Conservation (phyloP, 148 eudicot species). For the Amaranthus cruentus region DNA sequence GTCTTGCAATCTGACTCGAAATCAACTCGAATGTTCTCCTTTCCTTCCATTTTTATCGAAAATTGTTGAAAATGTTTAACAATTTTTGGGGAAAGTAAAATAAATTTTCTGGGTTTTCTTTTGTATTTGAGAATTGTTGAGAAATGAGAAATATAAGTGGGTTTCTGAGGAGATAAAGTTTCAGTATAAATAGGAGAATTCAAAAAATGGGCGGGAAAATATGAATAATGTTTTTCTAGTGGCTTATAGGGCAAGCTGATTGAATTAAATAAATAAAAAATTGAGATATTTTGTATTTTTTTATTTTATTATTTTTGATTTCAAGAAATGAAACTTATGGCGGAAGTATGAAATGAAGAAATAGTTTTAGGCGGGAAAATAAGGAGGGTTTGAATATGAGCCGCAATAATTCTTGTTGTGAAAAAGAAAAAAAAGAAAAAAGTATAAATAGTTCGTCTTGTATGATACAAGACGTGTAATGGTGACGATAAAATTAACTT, state of each 20-base stretch:
- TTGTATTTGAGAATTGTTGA: too few species aligned
- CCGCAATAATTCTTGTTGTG: neutral
- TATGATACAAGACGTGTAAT: too few species aligned
- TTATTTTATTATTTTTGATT: neutral
- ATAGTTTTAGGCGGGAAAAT: conserved; percentile 23
- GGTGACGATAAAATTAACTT: too few species aligned
- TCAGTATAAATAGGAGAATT: conserved; percentile 8
- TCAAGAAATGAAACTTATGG: conserved; percentile 8
- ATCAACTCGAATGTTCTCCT: conserved; percentile 7
- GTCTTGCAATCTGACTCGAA: conserved; percentile 40
- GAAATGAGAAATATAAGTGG: too few species aligned
- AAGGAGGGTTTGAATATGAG: neutral
- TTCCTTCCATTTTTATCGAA: conserved; percentile 12
- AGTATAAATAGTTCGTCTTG: too few species aligned
- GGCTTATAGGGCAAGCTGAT: conserved; percentile 19
- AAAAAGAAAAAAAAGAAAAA: neutral
- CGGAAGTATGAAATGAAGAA: conserved; percentile 7
- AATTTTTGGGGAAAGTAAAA: too few species aligned
- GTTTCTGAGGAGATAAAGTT: neutral
- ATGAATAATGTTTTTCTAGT: neutral
- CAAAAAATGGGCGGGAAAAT: neutral
- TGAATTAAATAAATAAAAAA: neutral
- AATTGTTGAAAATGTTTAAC: neutral
- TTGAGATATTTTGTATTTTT: neutral
- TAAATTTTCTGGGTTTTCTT: too few species aligned